A percentile compares a stretch with the other conserved stretches of the same genome.
Evolutionary conservation across 2,329 filamentous ascomycete genomes (phyloP).

Genomic region (Cladophialophora exuberans): DNA sequence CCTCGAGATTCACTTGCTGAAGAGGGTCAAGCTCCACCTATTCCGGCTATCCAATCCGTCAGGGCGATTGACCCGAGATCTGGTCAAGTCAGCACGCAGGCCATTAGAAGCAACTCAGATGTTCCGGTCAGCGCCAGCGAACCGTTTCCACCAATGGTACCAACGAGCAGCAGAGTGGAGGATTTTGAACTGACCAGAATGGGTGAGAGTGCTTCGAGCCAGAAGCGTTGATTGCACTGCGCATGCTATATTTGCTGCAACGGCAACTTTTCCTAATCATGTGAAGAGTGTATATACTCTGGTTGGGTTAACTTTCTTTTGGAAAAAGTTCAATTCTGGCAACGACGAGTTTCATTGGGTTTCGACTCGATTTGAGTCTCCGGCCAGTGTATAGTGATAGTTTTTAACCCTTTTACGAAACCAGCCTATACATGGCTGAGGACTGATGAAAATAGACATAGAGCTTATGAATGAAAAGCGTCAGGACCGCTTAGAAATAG

Average conservation of each 20-base stretch:
- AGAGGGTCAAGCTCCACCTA: slow-evolving; percentile 26
- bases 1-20: slow-evolving; percentile 30
- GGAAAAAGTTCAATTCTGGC: no score
- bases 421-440: slow-evolving; percentile 7
- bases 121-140: slow-evolving; percentile 7
- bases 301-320: no score
- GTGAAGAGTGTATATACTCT: no score
- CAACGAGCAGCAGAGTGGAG: slow-evolving; percentile 10
- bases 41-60: not conserved
- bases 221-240: not conserved
- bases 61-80: slow-evolving; percentile 29
- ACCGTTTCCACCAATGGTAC: slow-evolving; percentile 17
- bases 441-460: slow-evolving; percentile 20
- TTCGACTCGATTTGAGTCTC: not conserved
- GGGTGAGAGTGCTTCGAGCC: slow-evolving; percentile 3
- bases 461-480: slow-evolving; percentile 14
- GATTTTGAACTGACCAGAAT: slow-evolving; percentile 19
- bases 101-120: slow-evolving; percentile 25
- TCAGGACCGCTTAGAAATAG: not conserved
- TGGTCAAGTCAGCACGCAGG: slow-evolving; percentile 29
- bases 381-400: no score
- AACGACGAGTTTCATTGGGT: no score
- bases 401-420: no score
- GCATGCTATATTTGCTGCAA: not conserved
- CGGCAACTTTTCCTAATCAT: no score